Percentiles rank a stretch among this genome's conserved stretches.
Conservation (phyloP, 306 rosid genomes). For the Acmispon strigosus region DNA sequence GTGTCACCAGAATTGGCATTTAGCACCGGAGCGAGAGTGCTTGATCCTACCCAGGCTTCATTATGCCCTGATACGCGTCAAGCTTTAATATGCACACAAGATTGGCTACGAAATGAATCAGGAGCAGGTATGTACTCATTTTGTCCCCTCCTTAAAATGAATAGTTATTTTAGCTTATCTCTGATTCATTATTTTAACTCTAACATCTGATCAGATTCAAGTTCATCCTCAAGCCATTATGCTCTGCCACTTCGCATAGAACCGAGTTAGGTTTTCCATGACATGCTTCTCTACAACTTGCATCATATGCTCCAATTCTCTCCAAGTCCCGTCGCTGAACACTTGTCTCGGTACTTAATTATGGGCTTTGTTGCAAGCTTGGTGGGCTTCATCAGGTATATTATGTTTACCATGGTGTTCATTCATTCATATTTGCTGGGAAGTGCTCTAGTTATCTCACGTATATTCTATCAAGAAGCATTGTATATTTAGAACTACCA, state of each 20-base stretch:
- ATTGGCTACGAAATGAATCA: slow-evolving; percentile 74
- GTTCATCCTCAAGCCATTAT: slow-evolving; percentile 42
- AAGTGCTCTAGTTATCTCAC: neutral
- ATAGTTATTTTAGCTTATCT: neutral
- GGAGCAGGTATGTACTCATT: slow-evolving; percentile 39
- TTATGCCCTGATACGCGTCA: slow-evolving; percentile 60
- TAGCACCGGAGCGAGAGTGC: slow-evolving; percentile 55
- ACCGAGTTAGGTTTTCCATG: slow-evolving; percentile 32
- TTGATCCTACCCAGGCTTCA: slow-evolving; percentile 55
- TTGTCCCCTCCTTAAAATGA: neutral
- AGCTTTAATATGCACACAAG: slow-evolving; percentile 87
- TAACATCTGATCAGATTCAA: slow-evolving; percentile 46
- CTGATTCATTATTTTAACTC: slow-evolving; percentile 4
- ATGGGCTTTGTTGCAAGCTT: slow-evolving; percentile 23
- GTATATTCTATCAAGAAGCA: slow-evolving; percentile 20
- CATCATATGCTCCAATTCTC: neutral
- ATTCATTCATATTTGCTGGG: slow-evolving; percentile 14
- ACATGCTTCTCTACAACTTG: slow-evolving; percentile 16
- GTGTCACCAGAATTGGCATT: slow-evolving; percentile 66
- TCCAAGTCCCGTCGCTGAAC: neutral
- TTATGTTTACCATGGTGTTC: neutral
- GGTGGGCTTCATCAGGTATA: slow-evolving; percentile 14
- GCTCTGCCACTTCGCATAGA: slow-evolving; percentile 42
- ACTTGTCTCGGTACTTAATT: neutral
- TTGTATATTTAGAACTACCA: slow-evolving; percentile 35